Evolutionary conservation across 352 stramenopile genomes (phyloP).

Genomic region (Nothophytophthora sp.): DNA sequence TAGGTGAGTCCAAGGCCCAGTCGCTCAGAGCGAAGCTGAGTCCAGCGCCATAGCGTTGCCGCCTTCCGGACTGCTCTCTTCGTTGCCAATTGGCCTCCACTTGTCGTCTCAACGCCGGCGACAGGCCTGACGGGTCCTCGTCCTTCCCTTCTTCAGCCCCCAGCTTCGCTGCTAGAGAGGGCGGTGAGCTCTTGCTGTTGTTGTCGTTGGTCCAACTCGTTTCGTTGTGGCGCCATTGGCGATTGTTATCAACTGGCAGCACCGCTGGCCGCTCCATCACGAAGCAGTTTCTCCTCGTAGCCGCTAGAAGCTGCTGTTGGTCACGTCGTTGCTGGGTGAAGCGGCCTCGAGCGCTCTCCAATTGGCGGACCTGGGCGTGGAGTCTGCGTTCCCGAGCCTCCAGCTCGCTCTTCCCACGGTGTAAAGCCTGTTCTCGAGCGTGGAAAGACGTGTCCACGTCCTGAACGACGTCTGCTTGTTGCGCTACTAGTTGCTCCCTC

Average conservation of each 20-base stretch:
- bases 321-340: conserved; percentile 48
- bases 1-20: no score
- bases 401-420: conserved; percentile 40
- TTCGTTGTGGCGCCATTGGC: conserved; percentile 10
- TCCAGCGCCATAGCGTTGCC: conserved; percentile 2
- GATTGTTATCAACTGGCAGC: conserved; percentile 16
- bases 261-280: background rate
- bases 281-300: conserved; percentile 11
- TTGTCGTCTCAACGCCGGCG: conserved; percentile 46
- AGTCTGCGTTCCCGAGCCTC: conserved; percentile 52
- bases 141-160: conserved; percentile 8
- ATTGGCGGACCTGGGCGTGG: conserved; percentile 53
- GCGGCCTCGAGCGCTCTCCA: conserved; percentile 42
- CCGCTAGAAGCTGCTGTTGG: conserved; percentile 33
- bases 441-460: conserved; percentile 18
- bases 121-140: conserved; percentile 54
- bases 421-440: conserved; percentile 25
- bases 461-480: conserved; percentile 19
- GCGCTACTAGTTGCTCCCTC: conserved; percentile 28
- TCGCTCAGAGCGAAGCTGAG: conserved; percentile 9
- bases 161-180: background rate
- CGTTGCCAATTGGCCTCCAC: conserved; percentile 63
- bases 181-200: background rate
- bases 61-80: conserved; percentile 17
- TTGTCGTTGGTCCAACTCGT: background rate